phyloP scores from a whole-genome alignment of 345 rosid genomes.

The Moringa oleifera region DNA sequence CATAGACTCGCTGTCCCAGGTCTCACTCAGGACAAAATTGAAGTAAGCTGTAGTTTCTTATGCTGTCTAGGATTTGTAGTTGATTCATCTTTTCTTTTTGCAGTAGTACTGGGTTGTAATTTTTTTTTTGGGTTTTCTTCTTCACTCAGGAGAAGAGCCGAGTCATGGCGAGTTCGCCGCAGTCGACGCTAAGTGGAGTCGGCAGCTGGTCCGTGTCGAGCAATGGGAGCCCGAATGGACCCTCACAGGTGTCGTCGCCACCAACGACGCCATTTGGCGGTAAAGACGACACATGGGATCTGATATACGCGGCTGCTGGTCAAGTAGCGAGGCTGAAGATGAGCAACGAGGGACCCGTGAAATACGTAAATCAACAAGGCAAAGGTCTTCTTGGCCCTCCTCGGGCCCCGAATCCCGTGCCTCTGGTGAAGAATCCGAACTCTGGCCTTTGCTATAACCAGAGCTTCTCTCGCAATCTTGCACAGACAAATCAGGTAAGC shows the following conservation, averaged over 20 bases:
- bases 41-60: constrained; percentile 22
- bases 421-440: constrained; percentile 13
- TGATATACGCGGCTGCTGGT: constrained; percentile 65
- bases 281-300: constrained; percentile 45
- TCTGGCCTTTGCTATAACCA: constrained; percentile 18
- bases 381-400: constrained; percentile 2
- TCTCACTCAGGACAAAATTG: constrained; percentile 19
- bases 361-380: constrained; percentile 3
- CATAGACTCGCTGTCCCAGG: constrained; percentile 35
- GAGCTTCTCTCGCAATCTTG: not conserved
- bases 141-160: constrained; percentile 26
- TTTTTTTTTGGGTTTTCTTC: not conserved
- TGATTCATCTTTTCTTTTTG: not conserved
- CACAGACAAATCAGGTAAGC: constrained; percentile 21
- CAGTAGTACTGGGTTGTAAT: not conserved
- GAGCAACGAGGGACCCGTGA: constrained; percentile 18
- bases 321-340: constrained; percentile 60
- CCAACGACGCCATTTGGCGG: constrained; percentile 45
- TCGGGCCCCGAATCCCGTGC: constrained; percentile 14
- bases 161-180: constrained; percentile 51
- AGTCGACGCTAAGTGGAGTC: constrained; percentile 59
- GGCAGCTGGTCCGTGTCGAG: constrained; percentile 41
- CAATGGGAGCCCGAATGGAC: constrained; percentile 44
- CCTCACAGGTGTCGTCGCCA: constrained; percentile 45
- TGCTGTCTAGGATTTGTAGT: not conserved